Percentiles rank a stretch among this genome's conserved stretches.
phyloP scores from a whole-genome alignment of 192 early-diverging fungal genomes.

The Borealophlyctis nickersoniae region DNA sequence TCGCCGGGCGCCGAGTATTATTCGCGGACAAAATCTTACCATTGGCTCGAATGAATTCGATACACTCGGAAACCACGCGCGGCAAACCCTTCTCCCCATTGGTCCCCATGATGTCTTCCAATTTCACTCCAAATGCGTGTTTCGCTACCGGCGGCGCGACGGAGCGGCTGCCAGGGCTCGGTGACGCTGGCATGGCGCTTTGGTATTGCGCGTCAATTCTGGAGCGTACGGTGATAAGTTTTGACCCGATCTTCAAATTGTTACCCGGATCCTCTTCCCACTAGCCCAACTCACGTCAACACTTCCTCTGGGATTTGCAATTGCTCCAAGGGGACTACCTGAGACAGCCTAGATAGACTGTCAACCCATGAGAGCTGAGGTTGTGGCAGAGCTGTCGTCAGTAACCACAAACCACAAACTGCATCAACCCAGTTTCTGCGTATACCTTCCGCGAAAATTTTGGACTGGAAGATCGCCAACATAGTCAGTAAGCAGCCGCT shows the following conservation, averaged over 20 bases:
- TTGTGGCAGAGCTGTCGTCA: no score
- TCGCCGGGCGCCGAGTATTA: no score
- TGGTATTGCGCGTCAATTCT: slow-evolving; percentile 15
- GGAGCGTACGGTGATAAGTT: not conserved
- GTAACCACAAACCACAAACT: no score
- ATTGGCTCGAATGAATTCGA: slow-evolving; percentile 64
- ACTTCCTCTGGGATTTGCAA: slow-evolving; percentile 74
- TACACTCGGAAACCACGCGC: slow-evolving; percentile 66
- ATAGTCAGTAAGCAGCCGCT: slow-evolving; percentile 5
- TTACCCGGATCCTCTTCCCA: no score
- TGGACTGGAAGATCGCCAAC: slow-evolving; percentile 53
- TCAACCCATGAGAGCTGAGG: slow-evolving; percentile 59
- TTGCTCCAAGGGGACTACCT: slow-evolving; percentile 66
- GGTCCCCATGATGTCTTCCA: slow-evolving; percentile 73
- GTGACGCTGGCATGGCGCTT: slow-evolving; percentile 1
- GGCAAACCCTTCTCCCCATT: slow-evolving; percentile 76
- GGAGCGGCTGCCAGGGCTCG: no score
- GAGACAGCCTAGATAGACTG: slow-evolving; percentile 65
- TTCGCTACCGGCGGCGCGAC: slow-evolving; percentile 1
- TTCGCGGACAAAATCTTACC: slow-evolving; percentile 37
- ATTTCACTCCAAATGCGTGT: slow-evolving; percentile 65
- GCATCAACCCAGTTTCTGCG: no score
- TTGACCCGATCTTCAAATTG: slow-evolving; percentile 1
- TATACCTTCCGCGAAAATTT: slow-evolving; percentile 83
- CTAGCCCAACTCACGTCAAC: slow-evolving; percentile 50